These are phyloP conservation scores for Haplosporangium gracile DNA, from an alignment of 192 early-diverging fungal genomes.

Conservation along the genomic window DNA sequence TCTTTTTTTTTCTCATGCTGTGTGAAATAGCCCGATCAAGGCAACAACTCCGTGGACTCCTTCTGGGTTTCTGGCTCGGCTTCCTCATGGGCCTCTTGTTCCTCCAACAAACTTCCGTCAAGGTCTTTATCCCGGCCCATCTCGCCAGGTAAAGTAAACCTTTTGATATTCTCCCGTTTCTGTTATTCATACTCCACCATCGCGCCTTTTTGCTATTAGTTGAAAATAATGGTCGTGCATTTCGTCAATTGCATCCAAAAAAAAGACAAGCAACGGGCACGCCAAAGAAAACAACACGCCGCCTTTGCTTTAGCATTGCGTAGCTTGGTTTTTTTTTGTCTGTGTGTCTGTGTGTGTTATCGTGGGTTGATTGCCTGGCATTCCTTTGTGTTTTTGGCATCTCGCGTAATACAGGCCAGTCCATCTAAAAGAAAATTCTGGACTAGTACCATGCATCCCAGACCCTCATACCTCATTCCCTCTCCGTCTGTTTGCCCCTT, in stretches of 20 bases:
- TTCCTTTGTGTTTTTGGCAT: neutral
- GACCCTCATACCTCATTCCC: neutral
- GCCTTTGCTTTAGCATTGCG: neutral
- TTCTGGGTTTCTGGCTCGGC: conserved; percentile 48
- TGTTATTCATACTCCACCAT: neutral
- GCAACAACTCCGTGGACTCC: conserved; percentile 48
- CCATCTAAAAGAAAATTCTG: neutral
- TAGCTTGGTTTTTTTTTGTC: neutral
- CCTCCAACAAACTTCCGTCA: conserved; percentile 37
- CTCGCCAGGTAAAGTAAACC: conserved; percentile 29
- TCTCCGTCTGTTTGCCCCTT: neutral
- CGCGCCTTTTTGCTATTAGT: neutral
- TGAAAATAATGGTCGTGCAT: neutral
- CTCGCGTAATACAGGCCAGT: neutral
- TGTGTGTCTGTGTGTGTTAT: neutral
- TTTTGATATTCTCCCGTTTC: neutral
- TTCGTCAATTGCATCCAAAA: neutral
- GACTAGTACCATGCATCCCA: neutral
- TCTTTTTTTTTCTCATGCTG: neutral
- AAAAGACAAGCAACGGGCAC: neutral
- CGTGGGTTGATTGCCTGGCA: neutral
- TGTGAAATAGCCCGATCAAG: conserved; percentile 36
- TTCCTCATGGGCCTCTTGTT: conserved; percentile 38
- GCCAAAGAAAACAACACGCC: neutral
- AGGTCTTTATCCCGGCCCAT: conserved; percentile 35